Conservation (phyloP, 2,329 filamentous ascomycete genomes). For the Aspergillus candidus region DNA sequence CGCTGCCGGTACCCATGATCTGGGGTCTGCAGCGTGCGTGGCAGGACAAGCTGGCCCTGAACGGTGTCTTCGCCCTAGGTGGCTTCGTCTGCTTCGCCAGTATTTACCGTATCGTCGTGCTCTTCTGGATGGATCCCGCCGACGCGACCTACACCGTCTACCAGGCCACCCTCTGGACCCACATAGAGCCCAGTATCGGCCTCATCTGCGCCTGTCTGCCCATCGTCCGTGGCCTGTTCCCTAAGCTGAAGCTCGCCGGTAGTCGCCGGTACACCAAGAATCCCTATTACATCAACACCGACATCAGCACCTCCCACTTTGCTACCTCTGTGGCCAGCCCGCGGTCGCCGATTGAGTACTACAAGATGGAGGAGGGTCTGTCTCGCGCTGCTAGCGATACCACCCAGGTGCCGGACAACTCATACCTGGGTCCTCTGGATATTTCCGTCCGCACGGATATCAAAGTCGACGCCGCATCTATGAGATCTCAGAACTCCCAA, state of each 20-base stretch:
- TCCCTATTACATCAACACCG: constrained; percentile 23
- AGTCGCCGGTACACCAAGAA: constrained; percentile 17
- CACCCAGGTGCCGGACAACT: constrained; percentile 9
- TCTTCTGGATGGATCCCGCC: constrained; percentile 24
- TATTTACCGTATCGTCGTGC: constrained; percentile 31
- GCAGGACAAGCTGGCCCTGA: constrained; percentile 32
- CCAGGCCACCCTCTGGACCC: constrained; percentile 30
- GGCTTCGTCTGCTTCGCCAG: constrained; percentile 32
- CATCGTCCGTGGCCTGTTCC: constrained; percentile 30
- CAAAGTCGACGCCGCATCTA: constrained; percentile 19
- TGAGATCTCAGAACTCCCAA: constrained; percentile 8
- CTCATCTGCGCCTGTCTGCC: constrained; percentile 32
- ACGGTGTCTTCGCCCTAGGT: constrained; percentile 28
- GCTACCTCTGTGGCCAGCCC: constrained; percentile 16
- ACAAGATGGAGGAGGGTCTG: constrained; percentile 23
- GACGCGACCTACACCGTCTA: constrained; percentile 32
- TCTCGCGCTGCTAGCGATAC: constrained; percentile 15
- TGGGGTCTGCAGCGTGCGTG: constrained; percentile 29
- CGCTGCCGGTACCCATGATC: constrained; percentile 29
- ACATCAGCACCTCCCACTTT: constrained; percentile 19
- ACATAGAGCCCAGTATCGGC: constrained; percentile 30
- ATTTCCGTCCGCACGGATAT: constrained; percentile 30
- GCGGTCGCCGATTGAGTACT: constrained; percentile 22
- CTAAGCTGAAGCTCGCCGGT: constrained; percentile 18
- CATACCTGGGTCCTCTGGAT: constrained; percentile 11